Evolutionary conservation across 2,329 filamentous ascomycete species (phyloP), one percentile per base, ranked within the genome.

Genomic region (Botrytis elliptica): DNA sequence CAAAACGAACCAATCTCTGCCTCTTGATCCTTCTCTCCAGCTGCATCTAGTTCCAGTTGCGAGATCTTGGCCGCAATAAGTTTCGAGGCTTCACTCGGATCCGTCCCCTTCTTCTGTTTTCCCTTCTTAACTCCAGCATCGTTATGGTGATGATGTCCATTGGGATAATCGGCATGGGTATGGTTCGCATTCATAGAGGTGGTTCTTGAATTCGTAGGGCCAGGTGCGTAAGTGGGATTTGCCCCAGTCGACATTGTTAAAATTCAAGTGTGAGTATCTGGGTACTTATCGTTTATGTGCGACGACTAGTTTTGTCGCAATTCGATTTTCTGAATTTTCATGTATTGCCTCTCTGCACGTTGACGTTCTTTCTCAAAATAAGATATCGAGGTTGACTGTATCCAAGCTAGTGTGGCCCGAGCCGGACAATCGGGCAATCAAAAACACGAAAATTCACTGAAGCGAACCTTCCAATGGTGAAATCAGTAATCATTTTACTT

Each of bases 21-120:
- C 84, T 98, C 95, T 84, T 98, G 94, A 83, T 97, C 95, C 83
- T 97, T 97, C 82, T 97, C 95, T 74, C 94, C 93, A 18, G 94
- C 94, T 68, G 92, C 93, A 86, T 98, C 95, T 76, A 94, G 92
- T 83, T 99, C 96, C 74, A 99, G 86, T 84, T 98, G 96, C 36
- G 94, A 95, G 81, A 99, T 98, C 81, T 97, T 94, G 75, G 95
- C 94, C 76, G 95, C 92, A 70, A 99, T 89, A 77, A 98, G 88
- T 83, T 97, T 97, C 75, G 94, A 94, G 65, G 95, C 94, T 83
- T 98, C 96, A 79, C 90, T 93, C 33, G 93, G 92, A 82, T 97
- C 95, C 77, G 93, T 85, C 66, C 88, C 86, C 84, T 97, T 97
- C 85, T 97, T 97, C 78, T 88, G 89, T 85, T 97, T 97, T 73